Conservation (phyloP, 805 yeast genomes). For the Schwanniomyces yamadae region DNA sequence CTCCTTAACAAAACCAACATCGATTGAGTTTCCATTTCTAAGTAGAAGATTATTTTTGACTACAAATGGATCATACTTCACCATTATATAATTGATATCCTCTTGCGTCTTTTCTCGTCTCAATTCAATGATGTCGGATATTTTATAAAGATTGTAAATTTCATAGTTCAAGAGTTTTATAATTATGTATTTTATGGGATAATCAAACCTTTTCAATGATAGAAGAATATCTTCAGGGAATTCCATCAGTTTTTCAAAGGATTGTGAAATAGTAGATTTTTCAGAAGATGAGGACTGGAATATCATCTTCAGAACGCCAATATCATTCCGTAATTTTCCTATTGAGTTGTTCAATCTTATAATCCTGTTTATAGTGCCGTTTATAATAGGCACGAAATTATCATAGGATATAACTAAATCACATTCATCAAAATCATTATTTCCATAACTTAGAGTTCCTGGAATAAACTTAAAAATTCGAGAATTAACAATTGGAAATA, state of each 20-base stretch:
- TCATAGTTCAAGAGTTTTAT: slow-evolving; percentile 1
- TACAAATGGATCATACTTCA: slow-evolving; percentile 13
- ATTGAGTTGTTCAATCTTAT: slow-evolving; percentile 2
- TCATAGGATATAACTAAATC: slow-evolving; percentile 3
- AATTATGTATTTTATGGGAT: slow-evolving; percentile 5
- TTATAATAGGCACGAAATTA: neutral
- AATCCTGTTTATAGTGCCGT: slow-evolving; percentile 1
- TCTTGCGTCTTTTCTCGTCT: slow-evolving; percentile 1
- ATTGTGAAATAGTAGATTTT: neutral
- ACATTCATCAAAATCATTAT: slow-evolving; percentile 4
- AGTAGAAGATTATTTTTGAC: slow-evolving; percentile 5
- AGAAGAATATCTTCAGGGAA: too few species aligned
- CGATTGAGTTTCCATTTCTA: neutral
- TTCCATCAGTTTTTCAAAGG: too few species aligned
- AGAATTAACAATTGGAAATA: slow-evolving; percentile 29
- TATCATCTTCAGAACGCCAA: slow-evolving; percentile 7
- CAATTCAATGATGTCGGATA: neutral
- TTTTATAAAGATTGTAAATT: neutral
- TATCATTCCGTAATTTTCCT: neutral
- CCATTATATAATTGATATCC: slow-evolving; percentile 14
- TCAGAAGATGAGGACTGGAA: neutral
- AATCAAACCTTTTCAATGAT: slow-evolving; percentile 1
- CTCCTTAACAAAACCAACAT: neutral
- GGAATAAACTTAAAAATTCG: slow-evolving; percentile 25
- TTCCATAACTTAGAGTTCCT: slow-evolving; percentile 25